Base-by-base conservation (phyloP, 768 basidiomycete genomes). In the Hortiboletus flavorubellus region DNA sequence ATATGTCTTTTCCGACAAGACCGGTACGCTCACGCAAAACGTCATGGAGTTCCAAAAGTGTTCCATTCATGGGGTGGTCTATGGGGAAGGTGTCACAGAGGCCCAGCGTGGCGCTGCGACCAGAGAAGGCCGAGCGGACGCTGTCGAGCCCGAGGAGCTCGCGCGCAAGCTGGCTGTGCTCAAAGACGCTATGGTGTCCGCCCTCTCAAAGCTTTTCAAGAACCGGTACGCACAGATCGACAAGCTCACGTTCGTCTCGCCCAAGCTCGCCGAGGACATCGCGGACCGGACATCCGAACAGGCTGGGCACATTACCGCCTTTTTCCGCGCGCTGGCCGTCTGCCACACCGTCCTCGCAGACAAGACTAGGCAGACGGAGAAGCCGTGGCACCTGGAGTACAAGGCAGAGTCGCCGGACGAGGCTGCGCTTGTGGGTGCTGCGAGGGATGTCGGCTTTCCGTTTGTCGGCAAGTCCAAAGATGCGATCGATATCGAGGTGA, bases 1-100 rank as follows among this genome's bases (percentile, higher is more conserved):
- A 76, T 99, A 96, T 70, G 78, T 89, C 66, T 89, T 89, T 68
- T 93, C 89, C 10, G 93, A 95, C 80, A 96, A 96, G 78, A 96
- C 94, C 0, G 93, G 93, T 23, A 99, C 96, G 8, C 85, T 99
- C 46, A 99, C 96, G 0, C 95, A 97, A 72, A 99, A 98, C 74
- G 77, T 96, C 64, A 98, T 98, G 96, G 94, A 96, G 75, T 98
- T 97, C 75, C 93, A 97, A 70, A 94, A 91, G 68, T 97, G 93
- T 64, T 95, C 93, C 0, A 80, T 98, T 54, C 73, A 84, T 50
- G 95, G 94, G 1, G 73, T 91, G 3, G 68, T 84, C 0, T 98
- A 97, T 65, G 96, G 96, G 10, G 96, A 98, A 65, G 95, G 95
- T 8, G 69, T 98, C 55, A 98, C 96, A 0, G 96, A 98, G 71